Conservation (phyloP, 2,329 filamentous ascomycete genomes). For the Fusarium musae region DNA sequence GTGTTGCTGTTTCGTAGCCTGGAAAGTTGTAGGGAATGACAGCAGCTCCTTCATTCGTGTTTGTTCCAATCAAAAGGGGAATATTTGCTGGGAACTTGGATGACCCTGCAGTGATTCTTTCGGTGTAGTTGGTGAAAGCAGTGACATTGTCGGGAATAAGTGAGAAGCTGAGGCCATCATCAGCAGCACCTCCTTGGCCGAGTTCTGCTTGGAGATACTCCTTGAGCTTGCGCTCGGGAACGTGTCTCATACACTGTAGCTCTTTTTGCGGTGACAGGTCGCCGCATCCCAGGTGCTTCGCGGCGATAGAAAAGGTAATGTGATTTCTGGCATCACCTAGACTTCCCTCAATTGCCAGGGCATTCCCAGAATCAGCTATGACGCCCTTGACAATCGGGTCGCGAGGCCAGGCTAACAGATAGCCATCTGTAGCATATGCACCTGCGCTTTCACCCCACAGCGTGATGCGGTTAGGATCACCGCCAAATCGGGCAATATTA, state of each 20-base stretch:
- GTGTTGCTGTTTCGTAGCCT: conserved; percentile 17
- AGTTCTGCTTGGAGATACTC: conserved; percentile 26
- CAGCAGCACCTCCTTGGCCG: conserved; percentile 26
- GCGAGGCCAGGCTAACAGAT: conserved; percentile 29
- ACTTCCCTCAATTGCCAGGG: conserved; percentile 15
- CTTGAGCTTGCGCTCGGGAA: conserved; percentile 8
- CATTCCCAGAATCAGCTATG: conserved; percentile 33
- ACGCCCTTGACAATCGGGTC: conserved; percentile 30
- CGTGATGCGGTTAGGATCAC: conserved; percentile 26
- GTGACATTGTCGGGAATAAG: conserved; percentile 23
- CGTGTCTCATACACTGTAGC: conserved; percentile 21
- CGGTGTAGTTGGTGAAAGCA: conserved; percentile 18
- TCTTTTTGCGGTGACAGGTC: not conserved
- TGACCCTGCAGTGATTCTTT: not conserved
- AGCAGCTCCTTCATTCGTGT: conserved; percentile 29
- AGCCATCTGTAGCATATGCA: conserved; percentile 26
- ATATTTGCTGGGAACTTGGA: not conserved
- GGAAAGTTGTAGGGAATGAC: conserved; percentile 28
- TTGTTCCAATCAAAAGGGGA: conserved; percentile 31
- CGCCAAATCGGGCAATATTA: conserved; percentile 34
- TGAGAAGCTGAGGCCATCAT: conserved; percentile 17
- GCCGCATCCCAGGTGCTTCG: conserved; percentile 10
- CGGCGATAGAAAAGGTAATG: conserved; percentile 12
- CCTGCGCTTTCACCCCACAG: conserved; percentile 37
- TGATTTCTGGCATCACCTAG: conserved; percentile 16